Evolutionary conservation across 148 eudicot genomes (phyloP).

Genomic region (Hydrangea macrophylla): DNA sequence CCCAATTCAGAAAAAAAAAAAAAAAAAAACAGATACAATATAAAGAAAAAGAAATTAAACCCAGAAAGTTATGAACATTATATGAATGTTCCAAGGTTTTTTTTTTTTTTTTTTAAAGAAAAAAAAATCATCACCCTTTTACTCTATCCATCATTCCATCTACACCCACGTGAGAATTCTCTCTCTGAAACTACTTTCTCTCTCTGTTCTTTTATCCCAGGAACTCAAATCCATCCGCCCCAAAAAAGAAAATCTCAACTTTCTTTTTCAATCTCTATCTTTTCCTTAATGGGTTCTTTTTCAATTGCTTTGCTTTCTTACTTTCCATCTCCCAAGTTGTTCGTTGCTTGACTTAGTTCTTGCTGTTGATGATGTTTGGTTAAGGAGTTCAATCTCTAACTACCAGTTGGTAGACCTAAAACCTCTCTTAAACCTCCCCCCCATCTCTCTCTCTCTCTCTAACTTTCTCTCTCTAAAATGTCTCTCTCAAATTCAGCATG

Average conservation of each 20-base stretch:
- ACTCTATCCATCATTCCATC: conserved; percentile 24
- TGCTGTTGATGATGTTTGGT: conserved; percentile 47
- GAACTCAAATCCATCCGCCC: conserved; percentile 10
- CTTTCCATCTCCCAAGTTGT: conserved; percentile 11
- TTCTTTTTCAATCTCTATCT: conserved; percentile 24
- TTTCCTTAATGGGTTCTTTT: not conserved
- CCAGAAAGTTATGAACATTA: conserved; percentile 11
- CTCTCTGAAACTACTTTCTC: conserved; percentile 16
- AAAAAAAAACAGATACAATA: not conserved
- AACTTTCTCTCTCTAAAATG: conserved; percentile 3
- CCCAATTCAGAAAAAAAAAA: not conserved
- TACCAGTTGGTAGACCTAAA: conserved; percentile 69
- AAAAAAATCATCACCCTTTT: conserved; percentile 29
- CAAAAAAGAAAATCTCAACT: conserved; percentile 17
- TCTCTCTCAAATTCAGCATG: conserved; percentile 28
- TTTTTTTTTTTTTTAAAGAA: too few relatives aligned
- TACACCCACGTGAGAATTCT: conserved; percentile 40
- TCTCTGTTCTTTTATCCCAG: conserved; percentile 14
- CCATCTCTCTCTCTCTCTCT: conserved; percentile 11
- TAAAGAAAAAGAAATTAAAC: not conserved
- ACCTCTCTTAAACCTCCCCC: conserved; percentile 29
- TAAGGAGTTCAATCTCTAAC: conserved; percentile 59
- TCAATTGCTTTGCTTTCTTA: conserved; percentile 8
- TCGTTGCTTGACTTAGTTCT: conserved; percentile 31
- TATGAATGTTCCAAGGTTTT: too few relatives aligned